These are phyloP conservation scores for Thelonectria olida DNA, from an alignment of 2,329 filamentous ascomycete species.

Conservation along the genomic window DNA sequence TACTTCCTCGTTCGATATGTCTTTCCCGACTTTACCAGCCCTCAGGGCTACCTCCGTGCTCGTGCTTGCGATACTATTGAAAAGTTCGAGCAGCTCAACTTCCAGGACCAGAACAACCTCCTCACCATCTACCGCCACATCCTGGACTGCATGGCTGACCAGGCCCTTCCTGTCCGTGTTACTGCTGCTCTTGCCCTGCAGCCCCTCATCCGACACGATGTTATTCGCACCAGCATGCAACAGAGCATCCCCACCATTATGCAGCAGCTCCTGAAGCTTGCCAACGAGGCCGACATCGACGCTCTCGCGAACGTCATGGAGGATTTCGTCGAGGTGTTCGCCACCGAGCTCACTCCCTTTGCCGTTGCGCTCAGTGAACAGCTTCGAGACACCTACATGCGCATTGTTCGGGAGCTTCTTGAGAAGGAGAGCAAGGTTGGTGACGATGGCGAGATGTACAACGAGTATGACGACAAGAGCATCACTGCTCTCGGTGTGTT, in stretches of 20 bases:
- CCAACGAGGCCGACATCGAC: conserved; percentile 98
- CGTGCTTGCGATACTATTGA: conserved; percentile 97
- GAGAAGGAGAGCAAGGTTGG: conserved; percentile 85
- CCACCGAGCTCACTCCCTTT: conserved; percentile 95
- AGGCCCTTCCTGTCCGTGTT: conserved; percentile 91
- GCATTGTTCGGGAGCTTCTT: conserved; percentile 90
- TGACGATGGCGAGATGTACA: conserved; percentile 80
- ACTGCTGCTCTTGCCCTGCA: conserved; percentile 94
- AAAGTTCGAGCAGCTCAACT: conserved; percentile 97
- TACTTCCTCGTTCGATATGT: conserved; percentile 99
- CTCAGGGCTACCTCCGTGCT: conserved; percentile 90
- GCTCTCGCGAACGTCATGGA: conserved; percentile 99
- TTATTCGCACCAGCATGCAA: conserved; percentile 95
- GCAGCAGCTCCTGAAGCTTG: conserved; percentile 96
- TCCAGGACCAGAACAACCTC: conserved; percentile 95
- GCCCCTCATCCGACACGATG: conserved; percentile 92
- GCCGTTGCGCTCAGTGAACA: conserved; percentile 96
- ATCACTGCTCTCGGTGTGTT: conserved; percentile 96
- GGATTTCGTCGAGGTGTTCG: conserved; percentile 98
- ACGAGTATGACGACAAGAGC: conserved; percentile 98
- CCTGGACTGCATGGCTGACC: conserved; percentile 94
- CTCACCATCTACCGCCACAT: conserved; percentile 97
- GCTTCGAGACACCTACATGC: conserved; percentile 92
- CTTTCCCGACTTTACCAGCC: conserved; percentile 95
- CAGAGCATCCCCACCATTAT: conserved; percentile 98